Conservation (phyloP, 306 rosid genomes). For the Prunus mume region DNA sequence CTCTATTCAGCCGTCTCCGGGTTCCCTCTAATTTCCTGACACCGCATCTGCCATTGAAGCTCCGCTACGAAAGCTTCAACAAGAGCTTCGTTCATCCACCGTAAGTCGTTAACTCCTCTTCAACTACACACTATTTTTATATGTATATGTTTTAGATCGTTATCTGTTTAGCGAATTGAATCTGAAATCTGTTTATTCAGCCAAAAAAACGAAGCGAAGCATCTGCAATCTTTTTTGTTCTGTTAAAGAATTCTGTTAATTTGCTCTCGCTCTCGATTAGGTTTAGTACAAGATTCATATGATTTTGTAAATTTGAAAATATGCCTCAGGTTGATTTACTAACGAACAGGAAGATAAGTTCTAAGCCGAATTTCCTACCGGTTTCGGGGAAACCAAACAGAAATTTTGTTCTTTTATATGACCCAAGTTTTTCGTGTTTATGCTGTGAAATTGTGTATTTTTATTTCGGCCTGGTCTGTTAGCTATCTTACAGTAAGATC, state of each 20-base stretch:
- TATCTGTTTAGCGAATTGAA: not conserved
- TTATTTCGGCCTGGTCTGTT: not conserved
- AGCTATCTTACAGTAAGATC: not conserved
- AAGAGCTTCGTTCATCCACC: not conserved
- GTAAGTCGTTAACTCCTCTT: conserved; percentile 1
- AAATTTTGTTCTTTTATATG: not conserved
- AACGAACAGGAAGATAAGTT: not conserved
- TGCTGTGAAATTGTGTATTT: not conserved
- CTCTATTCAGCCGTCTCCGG: not conserved
- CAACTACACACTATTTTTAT: not conserved
- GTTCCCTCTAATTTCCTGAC: not conserved
- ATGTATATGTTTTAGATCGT: not conserved
- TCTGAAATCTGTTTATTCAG: not conserved
- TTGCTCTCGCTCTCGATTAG: not conserved
- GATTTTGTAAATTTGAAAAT: not conserved
- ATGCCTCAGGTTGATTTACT: not conserved
- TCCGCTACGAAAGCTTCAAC: not conserved
- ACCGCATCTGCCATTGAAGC: not conserved
- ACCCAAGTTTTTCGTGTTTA: not conserved
- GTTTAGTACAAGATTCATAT: not conserved
- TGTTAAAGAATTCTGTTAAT: not conserved
- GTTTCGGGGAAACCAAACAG: not conserved
- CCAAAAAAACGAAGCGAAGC: not conserved
- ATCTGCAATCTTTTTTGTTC: too few relatives aligned
- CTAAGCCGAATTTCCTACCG: not conserved